Base-by-base conservation (phyloP, 1,284 basidiomycete species). In the Microbotryum scabiosae region DNA sequence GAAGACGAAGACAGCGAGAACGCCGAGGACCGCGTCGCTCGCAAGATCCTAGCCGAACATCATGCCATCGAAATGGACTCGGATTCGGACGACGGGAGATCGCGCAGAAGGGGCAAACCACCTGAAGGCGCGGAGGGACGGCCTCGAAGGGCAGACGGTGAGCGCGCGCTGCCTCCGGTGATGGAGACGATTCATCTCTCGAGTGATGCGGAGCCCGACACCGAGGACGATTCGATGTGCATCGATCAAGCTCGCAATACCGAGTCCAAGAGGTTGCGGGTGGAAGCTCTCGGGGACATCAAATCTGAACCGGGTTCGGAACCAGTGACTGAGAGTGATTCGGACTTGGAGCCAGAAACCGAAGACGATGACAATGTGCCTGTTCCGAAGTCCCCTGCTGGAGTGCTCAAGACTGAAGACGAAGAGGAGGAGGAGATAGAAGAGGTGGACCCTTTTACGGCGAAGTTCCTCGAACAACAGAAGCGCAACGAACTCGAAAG, bases 51-150 rank as follows among this genome's bases (percentile, higher is more conserved):
- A 2, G 9, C 12, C 23, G 18, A 18, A 8, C 52, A 41, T 41
- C 26, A 36, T 48, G 43, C 18, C 51, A 4, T 44, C n/a, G 32
- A n/a, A 23, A 20, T 36, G 43, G 26, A 28, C 10, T 26, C 43
- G 47, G 45, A 54, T 36, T 51, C 46, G 32, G 48, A n/a, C 23
- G 41, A 4, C 10, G 14, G 50, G 36, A 50, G 18, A 36, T 36
- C 18, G 16, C 28, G 25, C 50, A 63, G 41, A 30, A 53, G 46
- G 14, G 25, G 30, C 20, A 23, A 21, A 49, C 18, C 51, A 53
- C 50, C 55, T 45, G 23, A 51, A 61, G 54, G 62, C 61, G 59
- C 16, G 26, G 2, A 47, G 32, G 18, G 55, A 57, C 44, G 60
- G 54, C 18, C 45, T 65, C 51, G 61, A 56, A 52, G 50, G 48